These are phyloP conservation scores for Ascochyta clinopodiicola DNA, from an alignment of 2,329 filamentous ascomycete species.

Conservation along the genomic window DNA sequence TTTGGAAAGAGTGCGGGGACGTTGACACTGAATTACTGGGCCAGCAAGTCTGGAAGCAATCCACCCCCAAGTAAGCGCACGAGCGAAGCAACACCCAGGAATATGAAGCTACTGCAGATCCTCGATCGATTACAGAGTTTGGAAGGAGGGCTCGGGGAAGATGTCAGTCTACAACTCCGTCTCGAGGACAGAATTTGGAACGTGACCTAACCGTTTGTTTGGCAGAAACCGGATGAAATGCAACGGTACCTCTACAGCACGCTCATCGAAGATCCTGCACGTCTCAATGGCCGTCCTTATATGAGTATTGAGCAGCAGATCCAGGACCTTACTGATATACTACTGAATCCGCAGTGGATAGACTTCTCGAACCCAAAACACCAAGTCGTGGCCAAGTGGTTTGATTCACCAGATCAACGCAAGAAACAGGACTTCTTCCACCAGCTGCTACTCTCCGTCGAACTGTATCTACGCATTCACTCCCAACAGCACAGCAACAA, in stretches of 20 bases:
- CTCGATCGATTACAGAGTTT: slow-evolving; percentile 52
- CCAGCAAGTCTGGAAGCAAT: slow-evolving; percentile 63
- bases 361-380: slow-evolving; percentile 74
- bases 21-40: slow-evolving; percentile 74
- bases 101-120: slow-evolving; percentile 62
- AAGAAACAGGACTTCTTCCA: slow-evolving; percentile 74
- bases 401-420: slow-evolving; percentile 64
- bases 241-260: slow-evolving; percentile 70
- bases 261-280: slow-evolving; percentile 72
- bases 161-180: slow-evolving; percentile 45
- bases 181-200: slow-evolving; percentile 6
- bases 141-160: slow-evolving; percentile 52
- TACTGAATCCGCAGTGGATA: slow-evolving; percentile 74
- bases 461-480: slow-evolving; percentile 74
- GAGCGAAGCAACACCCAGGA: slow-evolving; percentile 64
- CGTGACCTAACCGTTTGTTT: slow-evolving; percentile 42
- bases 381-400: slow-evolving; percentile 76
- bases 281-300: slow-evolving; percentile 63
- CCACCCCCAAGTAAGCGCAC: slow-evolving; percentile 66
- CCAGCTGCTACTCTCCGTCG: slow-evolving; percentile 75
- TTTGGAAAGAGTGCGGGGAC: slow-evolving; percentile 73
- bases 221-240: slow-evolving; percentile 48
- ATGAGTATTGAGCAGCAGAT: slow-evolving; percentile 72
- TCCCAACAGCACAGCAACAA: slow-evolving; percentile 66
- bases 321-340: slow-evolving; percentile 71